A percentile compares a stretch with the other conserved stretches of the same genome.
Evolutionary conservation across 2,329 filamentous ascomycete genomes (phyloP).

Genomic region (Colletotrichum spinosum): DNA sequence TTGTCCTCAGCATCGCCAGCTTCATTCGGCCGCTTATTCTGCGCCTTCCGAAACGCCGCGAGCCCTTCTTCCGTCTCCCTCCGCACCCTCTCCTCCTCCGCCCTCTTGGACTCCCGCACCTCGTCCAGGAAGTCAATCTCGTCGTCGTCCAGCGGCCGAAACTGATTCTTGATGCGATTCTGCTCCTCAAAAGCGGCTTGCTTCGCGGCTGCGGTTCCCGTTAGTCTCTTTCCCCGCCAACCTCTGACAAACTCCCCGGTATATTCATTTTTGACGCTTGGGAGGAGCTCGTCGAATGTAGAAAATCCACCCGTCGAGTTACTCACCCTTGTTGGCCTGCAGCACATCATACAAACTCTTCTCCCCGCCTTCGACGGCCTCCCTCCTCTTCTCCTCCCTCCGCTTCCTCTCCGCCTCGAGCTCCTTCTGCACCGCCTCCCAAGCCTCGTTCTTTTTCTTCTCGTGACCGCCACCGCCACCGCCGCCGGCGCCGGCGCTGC

Average conservation of each 20-base stretch:
- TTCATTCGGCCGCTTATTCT: constrained; percentile 44
- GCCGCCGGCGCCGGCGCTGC: constrained; percentile 40
- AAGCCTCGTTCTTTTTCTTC: constrained; percentile 57
- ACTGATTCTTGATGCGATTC: constrained; percentile 79
- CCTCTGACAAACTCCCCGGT: too few relatives aligned
- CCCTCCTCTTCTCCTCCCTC: constrained; percentile 62
- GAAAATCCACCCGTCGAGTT: neutral
- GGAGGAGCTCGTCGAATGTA: neutral
- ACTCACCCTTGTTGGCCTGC: constrained; percentile 82
- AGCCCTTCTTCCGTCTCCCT: constrained; percentile 69
- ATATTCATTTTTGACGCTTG: too few relatives aligned
- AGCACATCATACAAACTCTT: constrained; percentile 79
- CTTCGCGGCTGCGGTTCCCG: constrained; percentile 70
- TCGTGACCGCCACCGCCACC: constrained; percentile 13
- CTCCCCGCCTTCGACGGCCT: constrained; percentile 58
- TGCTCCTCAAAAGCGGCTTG: constrained; percentile 86
- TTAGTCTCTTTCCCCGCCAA: neutral
- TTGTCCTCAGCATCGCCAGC: neutral
- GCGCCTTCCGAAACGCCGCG: constrained; percentile 64
- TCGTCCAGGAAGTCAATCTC: constrained; percentile 81
- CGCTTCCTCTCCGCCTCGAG: constrained; percentile 70
- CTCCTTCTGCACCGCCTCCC: constrained; percentile 73
- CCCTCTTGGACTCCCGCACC: constrained; percentile 60
- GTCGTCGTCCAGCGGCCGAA: constrained; percentile 81
- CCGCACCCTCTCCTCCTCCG: constrained; percentile 65